Base-by-base conservation (phyloP, 148 eudicot genomes). In the Camellia granthamiana region DNA sequence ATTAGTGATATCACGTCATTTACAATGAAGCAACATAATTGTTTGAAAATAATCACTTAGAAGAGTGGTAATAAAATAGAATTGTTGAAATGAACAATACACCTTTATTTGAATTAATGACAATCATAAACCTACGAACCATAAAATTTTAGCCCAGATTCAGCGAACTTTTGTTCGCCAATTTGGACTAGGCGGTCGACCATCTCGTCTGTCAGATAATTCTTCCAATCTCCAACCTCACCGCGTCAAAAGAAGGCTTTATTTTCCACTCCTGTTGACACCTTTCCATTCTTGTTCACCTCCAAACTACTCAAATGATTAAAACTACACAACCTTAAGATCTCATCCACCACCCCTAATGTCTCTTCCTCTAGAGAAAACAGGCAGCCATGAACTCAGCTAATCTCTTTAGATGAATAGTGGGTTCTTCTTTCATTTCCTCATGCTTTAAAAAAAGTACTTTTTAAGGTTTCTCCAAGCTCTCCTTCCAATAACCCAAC, bases 381-480 rank as follows among this genome's bases (percentile, higher is more conserved):
- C 2, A 81, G 75, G 60, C 55, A 63, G 21, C 85, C 87, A 42
- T 69, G 78, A 23, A 85, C n/a, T 77, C 72, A 8, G 82, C 88
- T 54, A 86, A 30, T 5, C 59, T 86, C 82, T 63, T 76, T 16
- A 83, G 46, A 6, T 70, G 47, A 9, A 38, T 5, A 4, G 38
- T 63, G 18, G 74, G 82, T 10, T 78, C 38, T 7, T 81, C 80
- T 56, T 83, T 69, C 79, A 86, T 62, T 19, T 74, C 84, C 69
- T 86, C 88, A 9, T 78, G 81, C 84, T 74, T 80, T 21, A 86
- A 15, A 51, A 86, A 83, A 64, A 86, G 62, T 2, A 74, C 64
- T 75, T 83, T 83, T 5, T 78, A 6, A 1, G 81, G 82, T 7
- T 70, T 76, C 41, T 83, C 64, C 56, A 70, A 67, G 44, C 88